Conservation (phyloP, 768 basidiomycete species). For the Lyophyllum shimeji region DNA sequence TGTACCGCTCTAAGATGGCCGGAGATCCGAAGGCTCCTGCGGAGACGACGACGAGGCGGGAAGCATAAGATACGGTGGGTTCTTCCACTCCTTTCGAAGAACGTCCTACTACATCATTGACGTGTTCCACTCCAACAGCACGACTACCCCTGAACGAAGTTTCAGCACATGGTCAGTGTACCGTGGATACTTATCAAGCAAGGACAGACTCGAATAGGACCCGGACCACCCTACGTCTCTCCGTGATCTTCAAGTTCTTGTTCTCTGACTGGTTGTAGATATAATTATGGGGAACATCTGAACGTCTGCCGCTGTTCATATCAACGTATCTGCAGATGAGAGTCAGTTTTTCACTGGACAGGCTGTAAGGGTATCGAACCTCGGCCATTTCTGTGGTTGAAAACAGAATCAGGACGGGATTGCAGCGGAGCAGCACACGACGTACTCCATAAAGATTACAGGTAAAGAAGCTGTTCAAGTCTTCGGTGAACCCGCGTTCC, state of each 20-base stretch:
- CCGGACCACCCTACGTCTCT: constrained; percentile 43
- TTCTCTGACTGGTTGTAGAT: constrained; percentile 47
- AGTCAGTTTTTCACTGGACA: neutral
- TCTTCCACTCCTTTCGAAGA: constrained; percentile 21
- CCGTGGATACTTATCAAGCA: neutral
- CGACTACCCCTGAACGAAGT: constrained; percentile 29
- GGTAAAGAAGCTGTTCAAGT: constrained; percentile 45
- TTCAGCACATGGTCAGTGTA: neutral
- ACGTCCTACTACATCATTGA: constrained; percentile 32
- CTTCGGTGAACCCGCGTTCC: constrained; percentile 41
- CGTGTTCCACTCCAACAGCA: constrained; percentile 55
- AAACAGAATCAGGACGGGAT: neutral
- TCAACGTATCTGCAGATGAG: constrained; percentile 49
- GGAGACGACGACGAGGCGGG: constrained; percentile 48
- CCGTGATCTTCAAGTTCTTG: constrained; percentile 40
- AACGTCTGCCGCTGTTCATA: constrained; percentile 48
- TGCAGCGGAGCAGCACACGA: neutral
- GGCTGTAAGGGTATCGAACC: neutral
- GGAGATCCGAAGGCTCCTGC: constrained; percentile 58
- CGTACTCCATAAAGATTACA: constrained; percentile 51
- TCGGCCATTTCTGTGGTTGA: neutral
- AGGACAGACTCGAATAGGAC: constrained; percentile 50
- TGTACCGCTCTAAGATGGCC: constrained; percentile 49
- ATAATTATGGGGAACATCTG: constrained; percentile 53
- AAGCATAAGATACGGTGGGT: constrained; percentile 30